Percentiles rank a stretch among this genome's conserved stretches.
Evolutionary conservation across 192 early-diverging fungal species (phyloP).

Genomic region (Coemansia nantahalensis): DNA sequence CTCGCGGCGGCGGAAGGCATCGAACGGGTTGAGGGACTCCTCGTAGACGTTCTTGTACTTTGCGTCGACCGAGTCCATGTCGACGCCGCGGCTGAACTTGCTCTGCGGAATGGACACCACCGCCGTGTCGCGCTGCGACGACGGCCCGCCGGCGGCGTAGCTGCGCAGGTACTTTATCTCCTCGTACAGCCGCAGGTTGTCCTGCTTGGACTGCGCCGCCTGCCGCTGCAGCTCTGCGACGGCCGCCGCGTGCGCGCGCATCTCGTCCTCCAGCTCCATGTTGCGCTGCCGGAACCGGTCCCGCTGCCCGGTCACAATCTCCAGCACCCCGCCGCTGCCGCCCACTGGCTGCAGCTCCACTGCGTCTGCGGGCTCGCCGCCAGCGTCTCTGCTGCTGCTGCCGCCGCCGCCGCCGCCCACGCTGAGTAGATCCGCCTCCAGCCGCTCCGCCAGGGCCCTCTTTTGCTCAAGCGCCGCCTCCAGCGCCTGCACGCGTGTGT

Average conservation of each 20-base stretch:
- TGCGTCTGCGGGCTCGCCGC: not conserved
- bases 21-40: conserved; percentile 86
- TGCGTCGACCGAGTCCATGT: conserved; percentile 50
- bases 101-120: conserved; percentile 16
- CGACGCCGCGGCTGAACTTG: conserved; percentile 27
- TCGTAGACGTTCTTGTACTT: conserved; percentile 84
- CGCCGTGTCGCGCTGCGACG: not conserved
- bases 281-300: conserved; percentile 88
- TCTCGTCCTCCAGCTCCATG: conserved; percentile 75
- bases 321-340: conserved; percentile 52
- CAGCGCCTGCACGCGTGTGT: conserved; percentile 20
- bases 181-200: conserved; percentile 90
- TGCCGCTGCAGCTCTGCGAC: conserved; percentile 63
- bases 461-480: conserved; percentile 59
- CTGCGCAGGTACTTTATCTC: conserved; percentile 83
- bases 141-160: conserved; percentile 48
- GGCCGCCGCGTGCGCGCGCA: conserved; percentile 48
- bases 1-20: conserved; percentile 76
- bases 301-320: conserved; percentile 85
- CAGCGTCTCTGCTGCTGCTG: not conserved
- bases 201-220: conserved; percentile 65
- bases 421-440: conserved; percentile 29
- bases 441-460: conserved; percentile 48
- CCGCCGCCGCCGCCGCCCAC: conserved; percentile 1
- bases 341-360: conserved; percentile 6